Evolutionary conservation across 257 asterid genomes (phyloP).

Genomic region (Marsdenia floribunda): DNA sequence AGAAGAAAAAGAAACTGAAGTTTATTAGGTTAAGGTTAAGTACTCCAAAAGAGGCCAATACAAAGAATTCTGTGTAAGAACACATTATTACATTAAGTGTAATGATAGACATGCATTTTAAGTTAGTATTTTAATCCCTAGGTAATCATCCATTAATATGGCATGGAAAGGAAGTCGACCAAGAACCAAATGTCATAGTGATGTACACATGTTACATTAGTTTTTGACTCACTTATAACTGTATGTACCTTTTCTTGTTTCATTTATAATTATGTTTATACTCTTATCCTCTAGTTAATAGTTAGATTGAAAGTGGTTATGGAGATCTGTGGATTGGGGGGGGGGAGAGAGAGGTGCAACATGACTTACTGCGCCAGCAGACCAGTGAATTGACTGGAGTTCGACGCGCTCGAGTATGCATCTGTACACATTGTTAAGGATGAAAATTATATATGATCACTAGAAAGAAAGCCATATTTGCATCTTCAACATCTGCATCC

Average conservation of each 20-base stretch:
- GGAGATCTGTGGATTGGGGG: background rate
- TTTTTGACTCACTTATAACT: background rate
- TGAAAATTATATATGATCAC: background rate
- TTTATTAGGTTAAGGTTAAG: too few relatives aligned
- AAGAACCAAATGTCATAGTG: background rate
- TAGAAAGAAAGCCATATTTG: background rate
- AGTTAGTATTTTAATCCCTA: too few relatives aligned
- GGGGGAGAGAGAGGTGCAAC: conserved; percentile 6
- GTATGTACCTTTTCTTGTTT: background rate
- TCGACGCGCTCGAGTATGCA: conserved; percentile 73
- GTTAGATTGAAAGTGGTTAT: background rate
- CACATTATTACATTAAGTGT: background rate
- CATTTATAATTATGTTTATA: background rate
- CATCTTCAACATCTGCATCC: background rate
- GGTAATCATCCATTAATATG: background rate
- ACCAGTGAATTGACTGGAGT: conserved; percentile 75
- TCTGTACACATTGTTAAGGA: conserved; percentile 52
- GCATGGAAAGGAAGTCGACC: background rate
- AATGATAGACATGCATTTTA: background rate
- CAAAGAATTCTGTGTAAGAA: background rate
- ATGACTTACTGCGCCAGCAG: conserved; percentile 67
- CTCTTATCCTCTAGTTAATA: background rate
- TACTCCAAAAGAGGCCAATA: too few relatives aligned
- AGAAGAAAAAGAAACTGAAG: too few relatives aligned
- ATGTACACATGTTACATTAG: background rate